Evolutionary conservation across 495 filamentous ascomycete genomes (phyloP).

Genomic region (Tuber borchii): DNA sequence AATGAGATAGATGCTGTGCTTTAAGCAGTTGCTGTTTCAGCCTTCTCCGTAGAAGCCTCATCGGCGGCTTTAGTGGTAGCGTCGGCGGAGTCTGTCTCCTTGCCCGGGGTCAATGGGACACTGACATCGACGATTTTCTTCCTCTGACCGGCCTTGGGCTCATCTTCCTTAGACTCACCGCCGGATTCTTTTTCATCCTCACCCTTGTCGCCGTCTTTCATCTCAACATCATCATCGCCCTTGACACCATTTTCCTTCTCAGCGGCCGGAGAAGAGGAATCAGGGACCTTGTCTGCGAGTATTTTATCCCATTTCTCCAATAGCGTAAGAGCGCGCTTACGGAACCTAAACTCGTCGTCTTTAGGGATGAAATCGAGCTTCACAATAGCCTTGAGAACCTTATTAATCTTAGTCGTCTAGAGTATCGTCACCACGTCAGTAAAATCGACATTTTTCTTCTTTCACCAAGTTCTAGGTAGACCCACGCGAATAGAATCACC

Average conservation of each 20-base stretch:
- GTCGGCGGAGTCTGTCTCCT: background rate
- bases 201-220: slow-evolving; percentile 30
- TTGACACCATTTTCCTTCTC: slow-evolving; percentile 38
- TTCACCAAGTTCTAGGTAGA: background rate
- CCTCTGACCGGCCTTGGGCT: background rate
- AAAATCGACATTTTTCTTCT: background rate
- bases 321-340: slow-evolving; percentile 54
- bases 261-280: slow-evolving; percentile 29
- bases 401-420: slow-evolving; percentile 65
- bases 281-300: slow-evolving; percentile 50
- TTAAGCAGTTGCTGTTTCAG: slow-evolving; percentile 4
- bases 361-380: slow-evolving; percentile 60
- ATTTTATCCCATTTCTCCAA: slow-evolving; percentile 58
- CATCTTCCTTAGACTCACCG: background rate
- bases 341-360: slow-evolving; percentile 63
- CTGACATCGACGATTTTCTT: slow-evolving; percentile 3
- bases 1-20: slow-evolving; percentile 8
- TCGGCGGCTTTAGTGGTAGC: background rate
- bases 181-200: slow-evolving; percentile 13
- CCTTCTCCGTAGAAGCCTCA: background rate
- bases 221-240: slow-evolving; percentile 31
- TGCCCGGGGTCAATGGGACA: background rate
- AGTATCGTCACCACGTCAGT: slow-evolving; percentile 46
- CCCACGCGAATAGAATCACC: background rate
- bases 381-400: slow-evolving; percentile 64